A percentile compares a stretch with the other conserved stretches of the same genome.
Evolutionary conservation across 345 rosid species (phyloP).

Genomic region (Gossypium anomalum): DNA sequence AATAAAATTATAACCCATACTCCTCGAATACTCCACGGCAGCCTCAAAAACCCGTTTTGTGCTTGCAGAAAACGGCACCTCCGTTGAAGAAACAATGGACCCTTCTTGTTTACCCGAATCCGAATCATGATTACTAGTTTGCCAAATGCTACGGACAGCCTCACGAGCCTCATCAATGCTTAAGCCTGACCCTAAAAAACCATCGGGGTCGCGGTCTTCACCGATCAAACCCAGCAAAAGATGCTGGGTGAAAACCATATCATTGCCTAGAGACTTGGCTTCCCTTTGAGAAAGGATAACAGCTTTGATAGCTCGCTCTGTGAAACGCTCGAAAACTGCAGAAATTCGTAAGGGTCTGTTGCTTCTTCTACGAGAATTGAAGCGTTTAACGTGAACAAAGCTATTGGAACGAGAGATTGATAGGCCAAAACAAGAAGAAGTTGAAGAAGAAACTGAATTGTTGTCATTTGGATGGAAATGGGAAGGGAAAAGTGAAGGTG

Average conservation of each 20-base stretch:
- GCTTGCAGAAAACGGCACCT: conserved; percentile 69
- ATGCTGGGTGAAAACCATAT: conserved; percentile 81
- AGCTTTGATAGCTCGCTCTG: conserved; percentile 79
- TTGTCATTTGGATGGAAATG: conserved; percentile 20
- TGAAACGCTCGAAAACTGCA: conserved; percentile 83
- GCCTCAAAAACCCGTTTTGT: conserved; percentile 96
- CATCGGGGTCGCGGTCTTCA: conserved; percentile 73
- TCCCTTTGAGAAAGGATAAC: conserved; percentile 83
- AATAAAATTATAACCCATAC: conserved; percentile 75
- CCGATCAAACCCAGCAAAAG: conserved; percentile 69
- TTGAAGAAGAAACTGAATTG: conserved; percentile 17
- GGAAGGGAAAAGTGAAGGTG: conserved; percentile 19
- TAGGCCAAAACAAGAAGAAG: conserved; percentile 49
- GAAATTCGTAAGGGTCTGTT: conserved; percentile 43
- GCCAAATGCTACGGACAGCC: conserved; percentile 67
- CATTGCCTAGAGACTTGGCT: conserved; percentile 65
- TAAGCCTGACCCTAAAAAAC: conserved; percentile 82
- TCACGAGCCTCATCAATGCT: conserved; percentile 63
- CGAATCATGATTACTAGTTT: conserved; percentile 14
- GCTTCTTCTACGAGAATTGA: conserved; percentile 30
- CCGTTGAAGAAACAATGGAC: conserved; percentile 31
- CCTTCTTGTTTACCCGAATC: conserved; percentile 21
- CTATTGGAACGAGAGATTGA: conserved; percentile 36
- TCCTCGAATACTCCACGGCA: conserved; percentile 89
- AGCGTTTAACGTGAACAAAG: conserved; percentile 23